These are phyloP conservation scores for Tolypocladium amazonense DNA, from an alignment of 2,329 filamentous ascomycete genomes.

Conservation along the genomic window DNA sequence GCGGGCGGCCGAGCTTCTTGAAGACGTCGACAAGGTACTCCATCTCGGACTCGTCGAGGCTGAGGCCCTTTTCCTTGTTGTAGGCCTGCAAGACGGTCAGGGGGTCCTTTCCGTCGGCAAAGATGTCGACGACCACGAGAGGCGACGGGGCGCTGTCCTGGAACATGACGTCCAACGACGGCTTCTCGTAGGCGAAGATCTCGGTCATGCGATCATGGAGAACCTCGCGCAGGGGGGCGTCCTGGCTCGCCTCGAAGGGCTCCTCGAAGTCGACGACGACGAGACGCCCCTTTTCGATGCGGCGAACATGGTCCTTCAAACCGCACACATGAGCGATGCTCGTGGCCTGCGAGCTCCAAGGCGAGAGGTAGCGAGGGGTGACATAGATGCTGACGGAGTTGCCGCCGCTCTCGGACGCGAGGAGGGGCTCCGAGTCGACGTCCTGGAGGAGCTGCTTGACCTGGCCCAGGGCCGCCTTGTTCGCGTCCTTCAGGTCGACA, in stretches of 20 bases:
- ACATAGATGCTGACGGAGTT: conserved; percentile 56
- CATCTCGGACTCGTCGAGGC: conserved; percentile 80
- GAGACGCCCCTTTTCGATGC: conserved; percentile 79
- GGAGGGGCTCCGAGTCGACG: conserved; percentile 16
- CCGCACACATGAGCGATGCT: conserved; percentile 90
- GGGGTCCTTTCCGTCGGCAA: conserved; percentile 52
- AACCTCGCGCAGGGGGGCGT: conserved; percentile 54
- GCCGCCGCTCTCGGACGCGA: conserved; percentile 23
- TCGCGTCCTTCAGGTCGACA: conserved; percentile 43
- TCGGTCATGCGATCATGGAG: conserved; percentile 97
- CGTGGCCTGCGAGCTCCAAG: conserved; percentile 95
- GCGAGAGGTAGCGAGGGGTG: conserved; percentile 77
- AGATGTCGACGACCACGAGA: conserved; percentile 67
- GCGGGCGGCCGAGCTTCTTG: conserved; percentile 40
- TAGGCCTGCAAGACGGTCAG: conserved; percentile 67
- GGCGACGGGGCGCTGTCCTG: conserved; percentile 51
- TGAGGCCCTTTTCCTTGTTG: conserved; percentile 75
- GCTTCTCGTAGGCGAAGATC: conserved; percentile 55
- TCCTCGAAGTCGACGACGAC: conserved; percentile 57
- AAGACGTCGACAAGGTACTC: conserved; percentile 72
- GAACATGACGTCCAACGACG: conserved; percentile 69
- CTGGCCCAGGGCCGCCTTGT: conserved; percentile 33
- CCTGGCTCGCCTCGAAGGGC: conserved; percentile 25
- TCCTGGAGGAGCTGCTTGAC: conserved; percentile 35
- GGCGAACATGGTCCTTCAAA: conserved; percentile 55